Evolutionary conservation across 164 flowering plant species (phyloP).

Genomic region (Vitis cinerea): DNA sequence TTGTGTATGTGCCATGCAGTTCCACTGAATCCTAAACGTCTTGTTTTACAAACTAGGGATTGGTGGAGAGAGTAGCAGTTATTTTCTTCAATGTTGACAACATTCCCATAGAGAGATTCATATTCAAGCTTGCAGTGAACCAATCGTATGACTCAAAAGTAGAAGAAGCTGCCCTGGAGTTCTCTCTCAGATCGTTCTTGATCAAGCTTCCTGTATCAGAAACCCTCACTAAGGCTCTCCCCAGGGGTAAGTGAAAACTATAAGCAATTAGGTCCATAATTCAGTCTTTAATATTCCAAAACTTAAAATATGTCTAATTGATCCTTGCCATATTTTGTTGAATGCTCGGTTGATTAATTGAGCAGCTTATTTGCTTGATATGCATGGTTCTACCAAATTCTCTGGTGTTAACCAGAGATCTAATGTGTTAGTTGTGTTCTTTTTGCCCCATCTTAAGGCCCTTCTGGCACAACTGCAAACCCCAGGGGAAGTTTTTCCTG

Average conservation of each 20-base stretch:
- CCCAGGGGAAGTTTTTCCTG: no score
- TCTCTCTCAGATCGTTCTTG: conserved; percentile 75
- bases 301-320: background rate
- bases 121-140: conserved; percentile 66
- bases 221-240: conserved; percentile 58
- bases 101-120: conserved; percentile 71
- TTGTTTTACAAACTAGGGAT: conserved; percentile 43
- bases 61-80: conserved; percentile 81
- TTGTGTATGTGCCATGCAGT: background rate
- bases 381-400: no score
- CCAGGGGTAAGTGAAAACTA: conserved; percentile 53
- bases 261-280: background rate
- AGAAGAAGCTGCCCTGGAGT: conserved; percentile 60
- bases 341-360: no score
- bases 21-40: conserved; percentile 2
- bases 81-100: conserved; percentile 51
- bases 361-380: no score
- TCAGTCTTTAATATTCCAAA: background rate
- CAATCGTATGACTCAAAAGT: conserved; percentile 40
- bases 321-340: no score
- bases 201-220: conserved; percentile 73
- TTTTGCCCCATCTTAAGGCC: no score
- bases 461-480: no score
- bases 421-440: no score
- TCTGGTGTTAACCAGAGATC: no score